Evolutionary conservation across 345 rosid species (phyloP), one percentile per base, ranked within the genome.

Genomic region (Citrus hindsii): DNA sequence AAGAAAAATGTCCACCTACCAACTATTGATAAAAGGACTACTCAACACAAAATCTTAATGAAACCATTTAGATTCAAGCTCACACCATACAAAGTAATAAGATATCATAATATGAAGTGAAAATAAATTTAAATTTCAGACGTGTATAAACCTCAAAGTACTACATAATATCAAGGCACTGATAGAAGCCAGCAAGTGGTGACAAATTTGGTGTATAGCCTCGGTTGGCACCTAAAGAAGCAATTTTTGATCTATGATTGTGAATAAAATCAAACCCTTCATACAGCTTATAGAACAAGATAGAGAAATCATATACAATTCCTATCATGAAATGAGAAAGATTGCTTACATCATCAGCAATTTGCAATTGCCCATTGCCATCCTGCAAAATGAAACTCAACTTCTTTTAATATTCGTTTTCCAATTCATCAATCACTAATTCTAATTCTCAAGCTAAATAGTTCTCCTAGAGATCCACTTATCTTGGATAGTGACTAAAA

Each of bases 281-380:
- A 30, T 48, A 21, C 62, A 32, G 12, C 3, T 33, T 25, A 38
- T 37, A 56, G 1, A 70, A 13, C 18, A 68, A 53, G 19, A 69
- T 48, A 30, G 60, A 21, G 55, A 59, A 24, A 69, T 10, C 3
- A 69, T 59, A 56, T 58, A 82, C 5, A 46, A 30, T 9, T 16
- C 27, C n/a, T 3, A 56, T 60, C 1, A 73, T 48, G 73, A 83
- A 35, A 63, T 35, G 27, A 64, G 40, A 21, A 55, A 62, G 62
- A 70, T 74, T 73, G 74, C 97, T 93, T 92, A 95, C 98, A 86
- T 95, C 97, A 80, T 95, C 97, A 78, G 95, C 98, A 67, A 93
- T 90, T 87, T 91, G 98, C 86, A 93, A 79, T 63, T 79, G 77
- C 69, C 98, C 98, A 76, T 83, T 82, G 55, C 69, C 79, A 88